Conservation (phyloP, 2,329 filamentous ascomycete species). For the Diaporthe australafricana region DNA sequence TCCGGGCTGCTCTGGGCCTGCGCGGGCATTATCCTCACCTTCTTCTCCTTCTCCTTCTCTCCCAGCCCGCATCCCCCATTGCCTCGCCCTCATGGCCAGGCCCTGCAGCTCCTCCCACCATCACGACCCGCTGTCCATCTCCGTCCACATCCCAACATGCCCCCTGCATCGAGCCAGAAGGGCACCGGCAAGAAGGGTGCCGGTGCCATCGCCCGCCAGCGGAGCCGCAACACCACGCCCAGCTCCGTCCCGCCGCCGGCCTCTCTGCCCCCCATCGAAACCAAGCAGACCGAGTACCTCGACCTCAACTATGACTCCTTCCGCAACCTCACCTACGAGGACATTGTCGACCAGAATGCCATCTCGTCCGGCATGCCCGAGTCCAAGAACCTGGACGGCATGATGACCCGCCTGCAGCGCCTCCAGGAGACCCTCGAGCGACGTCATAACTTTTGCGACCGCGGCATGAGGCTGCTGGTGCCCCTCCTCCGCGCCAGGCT, state of each 20-base stretch:
- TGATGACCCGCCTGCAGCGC: slow-evolving; percentile 72
- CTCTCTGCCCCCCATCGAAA: slow-evolving; percentile 65
- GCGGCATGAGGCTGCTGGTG: slow-evolving; percentile 78
- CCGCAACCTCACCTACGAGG: slow-evolving; percentile 73
- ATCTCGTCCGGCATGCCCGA: slow-evolving; percentile 70
- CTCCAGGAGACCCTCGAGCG: slow-evolving; percentile 76
- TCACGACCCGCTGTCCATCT: neutral
- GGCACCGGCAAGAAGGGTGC: slow-evolving; percentile 74
- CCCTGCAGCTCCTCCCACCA: neutral
- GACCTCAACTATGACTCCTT: slow-evolving; percentile 71
- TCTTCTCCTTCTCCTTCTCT: no score
- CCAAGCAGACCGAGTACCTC: slow-evolving; percentile 73
- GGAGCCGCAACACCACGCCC: slow-evolving; percentile 84
- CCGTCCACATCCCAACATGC: slow-evolving; percentile 57
- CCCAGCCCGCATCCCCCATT: no score
- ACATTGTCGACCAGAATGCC: slow-evolving; percentile 73
- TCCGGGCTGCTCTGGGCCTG: neutral
- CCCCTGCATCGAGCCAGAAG: slow-evolving; percentile 68
- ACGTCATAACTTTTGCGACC: slow-evolving; percentile 76
- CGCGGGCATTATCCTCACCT: no score
- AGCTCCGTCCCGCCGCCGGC: slow-evolving; percentile 63
- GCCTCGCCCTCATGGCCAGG: neutral
- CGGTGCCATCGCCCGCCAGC: slow-evolving; percentile 70
- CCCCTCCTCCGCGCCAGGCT: slow-evolving; percentile 72
- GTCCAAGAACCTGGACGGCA: slow-evolving; percentile 71